These are phyloP conservation scores for Yamadazyma atmosphaerica DNA, from an alignment of 1,139 yeast species.

Conservation along the genomic window DNA sequence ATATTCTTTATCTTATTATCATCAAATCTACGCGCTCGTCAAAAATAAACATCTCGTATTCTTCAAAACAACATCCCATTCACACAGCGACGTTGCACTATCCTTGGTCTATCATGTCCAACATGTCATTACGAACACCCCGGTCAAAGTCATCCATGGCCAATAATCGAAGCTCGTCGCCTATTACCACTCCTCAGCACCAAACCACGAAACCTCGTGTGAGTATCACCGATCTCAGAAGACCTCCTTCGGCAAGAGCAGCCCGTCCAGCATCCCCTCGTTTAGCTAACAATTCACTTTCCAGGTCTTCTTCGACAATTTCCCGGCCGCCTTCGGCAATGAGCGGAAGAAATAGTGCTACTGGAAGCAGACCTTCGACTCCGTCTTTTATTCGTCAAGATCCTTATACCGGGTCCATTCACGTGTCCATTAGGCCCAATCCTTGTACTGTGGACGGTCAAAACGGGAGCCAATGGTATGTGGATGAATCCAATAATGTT, in stretches of 20 bases:
- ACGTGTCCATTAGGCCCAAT: conserved; percentile 55
- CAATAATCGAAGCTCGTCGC: too few species aligned
- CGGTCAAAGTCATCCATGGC: conserved; percentile 25
- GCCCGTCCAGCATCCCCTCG: conserved; percentile 24
- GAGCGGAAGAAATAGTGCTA: conserved; percentile 18
- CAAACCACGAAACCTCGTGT: conserved; percentile 19
- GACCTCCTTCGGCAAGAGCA: conserved; percentile 28
- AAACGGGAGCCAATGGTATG: conserved; percentile 41
- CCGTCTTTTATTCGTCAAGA: conserved; percentile 34
- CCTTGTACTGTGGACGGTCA: conserved; percentile 36
- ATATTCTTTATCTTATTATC: too few species aligned
- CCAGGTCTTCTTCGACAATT: conserved; percentile 1
- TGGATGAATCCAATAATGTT: conserved; percentile 35
- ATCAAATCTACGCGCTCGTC: conserved; percentile 4
- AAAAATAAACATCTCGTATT: conserved; percentile 17
- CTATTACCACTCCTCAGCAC: conserved; percentile 17
- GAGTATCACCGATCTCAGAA: conserved; percentile 21
- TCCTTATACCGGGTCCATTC: conserved; percentile 51
- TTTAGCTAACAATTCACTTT: conserved; percentile 3
- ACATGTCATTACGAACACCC: conserved; percentile 1
- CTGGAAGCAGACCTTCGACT: conserved; percentile 37
- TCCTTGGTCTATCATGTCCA: too few species aligned
- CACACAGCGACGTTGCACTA: too few species aligned
- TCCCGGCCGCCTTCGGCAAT: conserved; percentile 39
- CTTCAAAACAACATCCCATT: not conserved